Conservation (phyloP, 2,329 filamentous ascomycete species). For the Penicillium hordei region DNA sequence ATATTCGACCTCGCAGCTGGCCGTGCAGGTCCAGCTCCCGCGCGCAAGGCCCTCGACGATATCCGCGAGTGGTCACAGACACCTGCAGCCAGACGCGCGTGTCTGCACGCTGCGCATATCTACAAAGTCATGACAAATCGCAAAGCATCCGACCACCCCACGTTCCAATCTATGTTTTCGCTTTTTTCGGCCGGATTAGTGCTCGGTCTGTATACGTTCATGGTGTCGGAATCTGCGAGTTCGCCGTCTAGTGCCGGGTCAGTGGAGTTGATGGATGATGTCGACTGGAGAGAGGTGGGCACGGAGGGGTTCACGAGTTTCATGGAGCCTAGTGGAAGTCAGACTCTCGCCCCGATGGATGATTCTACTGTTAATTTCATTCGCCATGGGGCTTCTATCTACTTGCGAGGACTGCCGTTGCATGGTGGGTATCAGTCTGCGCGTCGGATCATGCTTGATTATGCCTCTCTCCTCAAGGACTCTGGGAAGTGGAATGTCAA, state of each 20-base stretch:
- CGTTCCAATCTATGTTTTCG: conserved; percentile 51
- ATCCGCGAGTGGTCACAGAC: conserved; percentile 54
- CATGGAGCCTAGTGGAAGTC: conserved; percentile 35
- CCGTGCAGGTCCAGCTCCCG: conserved; percentile 49
- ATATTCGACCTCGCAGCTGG: conserved; percentile 56
- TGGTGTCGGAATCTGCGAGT: no score
- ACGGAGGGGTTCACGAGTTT: conserved; percentile 13
- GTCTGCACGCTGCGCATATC: conserved; percentile 54
- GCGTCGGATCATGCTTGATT: conserved; percentile 53
- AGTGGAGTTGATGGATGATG: no score
- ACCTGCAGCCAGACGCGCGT: conserved; percentile 50
- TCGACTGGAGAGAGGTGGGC: no score
- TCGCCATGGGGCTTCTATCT: conserved; percentile 49
- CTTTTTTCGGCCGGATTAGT: conserved; percentile 42
- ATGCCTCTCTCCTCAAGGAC: conserved; percentile 54
- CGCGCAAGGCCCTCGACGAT: conserved; percentile 51
- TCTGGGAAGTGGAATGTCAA: conserved; percentile 53
- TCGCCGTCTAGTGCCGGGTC: no score
- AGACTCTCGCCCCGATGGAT: conserved; percentile 30
- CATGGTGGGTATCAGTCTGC: conserved; percentile 54
- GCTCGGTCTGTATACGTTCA: no score
- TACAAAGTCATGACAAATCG: conserved; percentile 53
- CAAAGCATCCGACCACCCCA: conserved; percentile 54
- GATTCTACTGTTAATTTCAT: conserved; percentile 47
- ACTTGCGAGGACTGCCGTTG: conserved; percentile 50